Evolutionary conservation across 2,329 filamentous ascomycete species (phyloP).

Genomic region (Arthrinium phaeospermum): DNA sequence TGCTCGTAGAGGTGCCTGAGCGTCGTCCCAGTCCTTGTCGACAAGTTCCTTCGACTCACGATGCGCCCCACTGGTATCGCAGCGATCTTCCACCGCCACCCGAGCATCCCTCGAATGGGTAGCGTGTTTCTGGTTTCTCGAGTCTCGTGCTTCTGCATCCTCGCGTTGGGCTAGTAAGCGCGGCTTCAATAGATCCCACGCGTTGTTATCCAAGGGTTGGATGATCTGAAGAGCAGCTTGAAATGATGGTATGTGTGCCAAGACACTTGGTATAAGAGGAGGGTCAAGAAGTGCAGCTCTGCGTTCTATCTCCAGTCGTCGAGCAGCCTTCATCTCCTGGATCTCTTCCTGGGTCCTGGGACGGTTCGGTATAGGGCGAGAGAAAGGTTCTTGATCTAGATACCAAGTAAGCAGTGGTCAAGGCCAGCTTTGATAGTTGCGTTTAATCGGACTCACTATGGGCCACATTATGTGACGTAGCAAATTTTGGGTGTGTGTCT

Average conservation of each 20-base stretch:
- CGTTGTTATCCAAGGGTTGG: conserved; percentile 68
- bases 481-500: background rate
- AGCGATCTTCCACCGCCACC: conserved; percentile 37
- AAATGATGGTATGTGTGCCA: conserved; percentile 76
- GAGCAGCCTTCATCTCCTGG: conserved; percentile 65
- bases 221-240: conserved; percentile 74
- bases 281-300: conserved; percentile 70
- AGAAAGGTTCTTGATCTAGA: conserved; percentile 2
- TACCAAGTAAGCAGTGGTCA: background rate
- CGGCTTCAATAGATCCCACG: conserved; percentile 73
- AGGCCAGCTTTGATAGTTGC: background rate
- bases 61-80: conserved; percentile 36
- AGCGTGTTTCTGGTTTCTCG: conserved; percentile 38
- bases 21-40: conserved; percentile 74
- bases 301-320: conserved; percentile 73
- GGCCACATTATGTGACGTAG: background rate
- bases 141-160: conserved; percentile 65
- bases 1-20: conserved; percentile 70
- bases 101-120: conserved; percentile 41
- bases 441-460: background rate
- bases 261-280: conserved; percentile 64
- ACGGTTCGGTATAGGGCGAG: conserved; percentile 21
- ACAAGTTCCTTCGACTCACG: conserved; percentile 63
- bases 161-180: conserved; percentile 70
- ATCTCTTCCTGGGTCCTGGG: conserved; percentile 65